Conservation (phyloP, 1,284 basidiomycete genomes). For the Tilletia walkeri region DNA sequence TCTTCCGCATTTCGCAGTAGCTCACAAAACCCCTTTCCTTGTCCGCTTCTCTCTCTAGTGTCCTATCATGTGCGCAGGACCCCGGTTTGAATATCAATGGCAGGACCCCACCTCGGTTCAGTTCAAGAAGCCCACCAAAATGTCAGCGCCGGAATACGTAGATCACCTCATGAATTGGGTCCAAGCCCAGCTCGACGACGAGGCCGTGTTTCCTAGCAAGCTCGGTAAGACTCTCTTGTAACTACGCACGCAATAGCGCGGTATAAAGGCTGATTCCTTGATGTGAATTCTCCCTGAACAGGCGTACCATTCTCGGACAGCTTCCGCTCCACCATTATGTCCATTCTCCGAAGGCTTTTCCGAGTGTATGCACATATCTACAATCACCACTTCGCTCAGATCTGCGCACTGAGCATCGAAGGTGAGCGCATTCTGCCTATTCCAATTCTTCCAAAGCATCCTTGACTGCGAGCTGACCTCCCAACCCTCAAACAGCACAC, state of each 20-base stretch:
- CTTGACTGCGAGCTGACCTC: background rate
- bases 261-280: background rate
- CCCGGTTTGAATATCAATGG: constrained; percentile 97
- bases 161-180: constrained; percentile 99
- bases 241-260: background rate
- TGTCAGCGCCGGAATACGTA: constrained; percentile 72
- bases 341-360: constrained; percentile 88
- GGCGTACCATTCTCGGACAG: constrained; percentile 88
- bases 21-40: background rate
- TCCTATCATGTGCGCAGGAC: constrained; percentile 97
- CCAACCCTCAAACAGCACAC: constrained; percentile 64
- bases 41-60: constrained; percentile 64
- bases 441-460: background rate
- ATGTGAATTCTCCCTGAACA: constrained; percentile 49
- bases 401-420: constrained; percentile 96
- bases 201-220: constrained; percentile 87
- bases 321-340: constrained; percentile 86
- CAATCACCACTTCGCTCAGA: constrained; percentile 98
- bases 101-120: constrained; percentile 66
- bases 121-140: constrained; percentile 51
- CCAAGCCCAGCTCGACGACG: constrained; percentile 87
- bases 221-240: constrained; percentile 65
- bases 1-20: background rate
- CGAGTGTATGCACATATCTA: constrained; percentile 98
- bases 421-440: constrained; percentile 62